These are phyloP conservation scores for Entomortierella parvispora DNA, from an alignment of 192 early-diverging fungal species.

Conservation along the genomic window DNA sequence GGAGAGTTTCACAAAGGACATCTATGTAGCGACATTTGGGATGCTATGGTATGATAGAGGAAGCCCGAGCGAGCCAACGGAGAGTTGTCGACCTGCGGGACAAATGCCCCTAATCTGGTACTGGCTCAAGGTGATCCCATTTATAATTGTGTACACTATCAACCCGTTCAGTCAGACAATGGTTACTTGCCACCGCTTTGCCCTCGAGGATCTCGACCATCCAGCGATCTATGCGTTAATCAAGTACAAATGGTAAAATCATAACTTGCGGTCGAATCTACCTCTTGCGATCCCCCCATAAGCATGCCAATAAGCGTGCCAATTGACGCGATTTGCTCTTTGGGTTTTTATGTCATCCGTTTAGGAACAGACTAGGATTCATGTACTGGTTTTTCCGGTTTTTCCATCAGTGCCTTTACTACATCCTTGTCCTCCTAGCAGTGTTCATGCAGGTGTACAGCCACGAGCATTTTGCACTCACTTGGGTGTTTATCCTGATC, in stretches of 20 bases:
- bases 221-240: slow-evolving; percentile 5
- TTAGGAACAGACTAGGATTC: slow-evolving; percentile 25
- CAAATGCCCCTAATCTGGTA: too few species aligned
- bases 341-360: neutral
- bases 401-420: slow-evolving; percentile 13
- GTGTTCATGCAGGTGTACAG: slow-evolving; percentile 17
- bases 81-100: too few species aligned
- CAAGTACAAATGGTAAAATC: slow-evolving; percentile 16
- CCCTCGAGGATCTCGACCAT: neutral
- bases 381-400: slow-evolving; percentile 14
- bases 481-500: slow-evolving; percentile 7
- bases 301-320: neutral
- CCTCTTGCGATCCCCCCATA: neutral
- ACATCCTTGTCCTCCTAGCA: slow-evolving; percentile 4
- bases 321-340: neutral
- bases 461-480: neutral
- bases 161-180: neutral
- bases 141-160: neutral
- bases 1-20: neutral
- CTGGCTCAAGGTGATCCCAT: too few species aligned
- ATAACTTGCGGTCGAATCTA: neutral
- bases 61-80: too few species aligned
- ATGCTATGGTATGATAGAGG: neutral
- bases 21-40: neutral
- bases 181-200: neutral